Evolutionary conservation across 1,284 basidiomycete genomes (phyloP).

Genomic region (Sporisorium exsertum): DNA sequence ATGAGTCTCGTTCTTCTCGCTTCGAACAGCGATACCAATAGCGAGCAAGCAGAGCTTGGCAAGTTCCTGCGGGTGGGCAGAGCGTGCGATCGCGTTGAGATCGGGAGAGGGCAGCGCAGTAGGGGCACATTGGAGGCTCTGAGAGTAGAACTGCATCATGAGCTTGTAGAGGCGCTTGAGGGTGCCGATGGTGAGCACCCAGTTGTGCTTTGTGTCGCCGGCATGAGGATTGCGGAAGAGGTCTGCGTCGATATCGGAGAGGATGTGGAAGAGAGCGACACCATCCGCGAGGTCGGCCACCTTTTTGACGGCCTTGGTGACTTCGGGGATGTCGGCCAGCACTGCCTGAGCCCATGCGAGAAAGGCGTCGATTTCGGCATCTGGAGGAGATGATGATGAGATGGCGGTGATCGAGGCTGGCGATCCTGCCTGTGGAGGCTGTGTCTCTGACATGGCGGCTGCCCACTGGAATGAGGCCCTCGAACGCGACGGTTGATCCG

Average conservation of each 20-base stretch:
- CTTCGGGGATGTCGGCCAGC: constrained; percentile 20
- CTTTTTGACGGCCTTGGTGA: constrained; percentile 14
- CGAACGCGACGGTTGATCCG: background rate
- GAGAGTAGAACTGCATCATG: constrained; percentile 79
- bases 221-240: constrained; percentile 75
- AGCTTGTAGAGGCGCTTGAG: constrained; percentile 86
- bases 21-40: constrained; percentile 91
- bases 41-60: constrained; percentile 83
- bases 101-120: constrained; percentile 48
- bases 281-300: constrained; percentile 57
- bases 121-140: constrained; percentile 44
- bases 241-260: constrained; percentile 74
- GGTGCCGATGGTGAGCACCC: constrained; percentile 85
- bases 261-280: constrained; percentile 56
- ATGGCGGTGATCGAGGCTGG: constrained; percentile 5
- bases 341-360: constrained; percentile 53
- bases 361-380: constrained; percentile 48
- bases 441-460: constrained; percentile 21
- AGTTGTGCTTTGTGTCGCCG: constrained; percentile 76
- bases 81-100: constrained; percentile 77
- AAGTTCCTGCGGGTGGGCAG: constrained; percentile 76
- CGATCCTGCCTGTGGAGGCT: constrained; percentile 2
- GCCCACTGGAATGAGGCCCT: background rate
- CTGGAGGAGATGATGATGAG: constrained; percentile 10
- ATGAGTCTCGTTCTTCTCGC: constrained; percentile 78